These are phyloP conservation scores for Yamadazyma laniorum DNA, from an alignment of 805 yeast genomes.

Conservation along the genomic window DNA sequence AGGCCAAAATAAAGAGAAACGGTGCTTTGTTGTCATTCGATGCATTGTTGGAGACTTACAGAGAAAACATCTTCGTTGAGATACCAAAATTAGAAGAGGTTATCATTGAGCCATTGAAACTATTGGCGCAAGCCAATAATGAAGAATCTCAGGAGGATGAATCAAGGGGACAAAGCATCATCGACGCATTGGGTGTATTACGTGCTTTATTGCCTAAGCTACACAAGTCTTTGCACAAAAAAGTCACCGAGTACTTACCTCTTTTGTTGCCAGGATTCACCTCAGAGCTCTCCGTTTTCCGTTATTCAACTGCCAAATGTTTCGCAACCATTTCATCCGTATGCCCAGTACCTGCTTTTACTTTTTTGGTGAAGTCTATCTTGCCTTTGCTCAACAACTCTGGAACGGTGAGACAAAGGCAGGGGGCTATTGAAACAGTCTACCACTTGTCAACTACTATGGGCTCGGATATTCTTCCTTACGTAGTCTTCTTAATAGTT, in stretches of 20 bases:
- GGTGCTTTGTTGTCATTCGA: slow-evolving; percentile 80
- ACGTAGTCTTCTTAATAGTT: slow-evolving; percentile 90
- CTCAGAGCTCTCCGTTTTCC: slow-evolving; percentile 74
- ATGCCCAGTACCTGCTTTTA: slow-evolving; percentile 68
- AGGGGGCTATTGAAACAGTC: slow-evolving; percentile 90
- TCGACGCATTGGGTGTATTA: slow-evolving; percentile 83
- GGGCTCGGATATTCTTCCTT: slow-evolving; percentile 90
- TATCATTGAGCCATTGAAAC: slow-evolving; percentile 63
- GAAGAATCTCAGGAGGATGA: slow-evolving; percentile 38
- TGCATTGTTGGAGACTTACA: slow-evolving; percentile 52
- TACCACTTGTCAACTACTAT: slow-evolving; percentile 80
- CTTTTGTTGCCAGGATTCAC: slow-evolving; percentile 54
- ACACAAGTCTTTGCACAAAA: slow-evolving; percentile 45
- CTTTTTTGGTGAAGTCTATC: slow-evolving; percentile 71
- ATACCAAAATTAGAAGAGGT: slow-evolving; percentile 66
- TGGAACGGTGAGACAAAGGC: slow-evolving; percentile 66
- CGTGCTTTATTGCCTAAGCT: slow-evolving; percentile 70
- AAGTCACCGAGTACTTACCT: slow-evolving; percentile 44
- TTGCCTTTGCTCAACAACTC: slow-evolving; percentile 82
- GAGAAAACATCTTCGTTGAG: slow-evolving; percentile 50
- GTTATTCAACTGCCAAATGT: slow-evolving; percentile 89
- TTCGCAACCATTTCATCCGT: slow-evolving; percentile 75
- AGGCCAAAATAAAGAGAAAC: slow-evolving; percentile 75
- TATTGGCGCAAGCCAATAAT: slow-evolving; percentile 26
- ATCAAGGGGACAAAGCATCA: slow-evolving; percentile 68